These are phyloP conservation scores for Phalaenopsis aphrodite DNA, from an alignment of 106 monocot genomes.

Conservation along the genomic window DNA sequence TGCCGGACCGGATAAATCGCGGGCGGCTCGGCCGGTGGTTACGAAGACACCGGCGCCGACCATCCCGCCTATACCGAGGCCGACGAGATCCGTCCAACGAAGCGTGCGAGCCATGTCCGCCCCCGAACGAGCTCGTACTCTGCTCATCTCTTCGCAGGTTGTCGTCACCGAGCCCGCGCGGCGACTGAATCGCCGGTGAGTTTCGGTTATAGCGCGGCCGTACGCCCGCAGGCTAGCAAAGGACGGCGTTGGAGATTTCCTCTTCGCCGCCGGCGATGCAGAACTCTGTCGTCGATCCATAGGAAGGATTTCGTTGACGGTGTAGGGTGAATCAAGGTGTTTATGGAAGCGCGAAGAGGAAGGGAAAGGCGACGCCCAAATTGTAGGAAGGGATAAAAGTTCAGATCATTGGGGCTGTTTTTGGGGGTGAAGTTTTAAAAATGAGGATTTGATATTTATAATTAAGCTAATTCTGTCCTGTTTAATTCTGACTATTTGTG, in stretches of 20 bases:
- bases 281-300: background rate
- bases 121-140: constrained; percentile 74
- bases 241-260: background rate
- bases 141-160: constrained; percentile 73
- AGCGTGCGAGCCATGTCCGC: constrained; percentile 54
- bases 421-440: no score
- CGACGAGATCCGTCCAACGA: constrained; percentile 75
- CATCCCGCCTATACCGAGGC: constrained; percentile 87
- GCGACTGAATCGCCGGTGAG: constrained; percentile 33
- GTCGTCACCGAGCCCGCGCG: constrained; percentile 59
- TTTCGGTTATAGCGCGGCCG: constrained; percentile 48
- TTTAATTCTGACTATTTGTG: no score
- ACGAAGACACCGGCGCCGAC: constrained; percentile 95
- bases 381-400: no score
- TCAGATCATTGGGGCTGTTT: no score
- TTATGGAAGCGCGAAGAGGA: no score
- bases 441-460: no score
- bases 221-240: constrained; percentile 55
- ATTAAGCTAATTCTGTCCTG: no score
- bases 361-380: no score
- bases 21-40: constrained; percentile 61
- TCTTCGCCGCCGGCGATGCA: background rate
- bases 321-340: no score
- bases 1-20: constrained; percentile 60
- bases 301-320: background rate